A percentile compares a stretch with the other conserved stretches of the same genome.
These are phyloP conservation scores for Pulveroboletus sp. DNA, from an alignment of 768 basidiomycete species.

Conservation along the genomic window DNA sequence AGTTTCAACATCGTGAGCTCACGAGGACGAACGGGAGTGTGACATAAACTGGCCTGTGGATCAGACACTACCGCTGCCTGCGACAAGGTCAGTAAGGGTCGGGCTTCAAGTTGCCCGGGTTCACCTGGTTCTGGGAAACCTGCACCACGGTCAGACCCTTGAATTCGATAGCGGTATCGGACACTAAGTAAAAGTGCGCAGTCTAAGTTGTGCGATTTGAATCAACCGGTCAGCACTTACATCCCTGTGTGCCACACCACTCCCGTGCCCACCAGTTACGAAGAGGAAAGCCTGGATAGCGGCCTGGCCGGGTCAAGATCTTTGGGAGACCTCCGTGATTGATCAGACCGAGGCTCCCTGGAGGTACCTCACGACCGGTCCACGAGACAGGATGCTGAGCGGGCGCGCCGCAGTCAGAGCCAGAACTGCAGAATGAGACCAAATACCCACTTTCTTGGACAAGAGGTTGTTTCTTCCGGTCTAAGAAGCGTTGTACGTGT, in stretches of 20 bases:
- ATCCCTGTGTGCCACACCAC: conserved; percentile 65
- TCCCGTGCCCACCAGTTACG: conserved; percentile 82
- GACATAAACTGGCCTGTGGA: conserved; percentile 40
- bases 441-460: conserved; percentile 50
- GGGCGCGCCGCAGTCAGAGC: neutral
- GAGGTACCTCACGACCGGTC: conserved; percentile 67
- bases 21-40: neutral
- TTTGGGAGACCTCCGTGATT: conserved; percentile 83
- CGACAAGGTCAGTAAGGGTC: neutral
- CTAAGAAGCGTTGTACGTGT: conserved; percentile 30
- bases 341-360: conserved; percentile 68
- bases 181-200: conserved; percentile 41
- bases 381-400: conserved; percentile 55
- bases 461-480: conserved; percentile 52
- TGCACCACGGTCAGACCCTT: conserved; percentile 80
- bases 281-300: conserved; percentile 71
- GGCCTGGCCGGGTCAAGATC: conserved; percentile 66
- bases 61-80: conserved; percentile 70
- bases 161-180: conserved; percentile 79
- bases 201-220: neutral
- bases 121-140: conserved; percentile 75
- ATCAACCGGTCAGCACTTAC: conserved; percentile 38
- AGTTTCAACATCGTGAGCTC: neutral
- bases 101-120: neutral
- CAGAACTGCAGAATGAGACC: neutral